Conservation (phyloP, 2,329 filamentous ascomycete genomes). For the Didymella segeticola region DNA sequence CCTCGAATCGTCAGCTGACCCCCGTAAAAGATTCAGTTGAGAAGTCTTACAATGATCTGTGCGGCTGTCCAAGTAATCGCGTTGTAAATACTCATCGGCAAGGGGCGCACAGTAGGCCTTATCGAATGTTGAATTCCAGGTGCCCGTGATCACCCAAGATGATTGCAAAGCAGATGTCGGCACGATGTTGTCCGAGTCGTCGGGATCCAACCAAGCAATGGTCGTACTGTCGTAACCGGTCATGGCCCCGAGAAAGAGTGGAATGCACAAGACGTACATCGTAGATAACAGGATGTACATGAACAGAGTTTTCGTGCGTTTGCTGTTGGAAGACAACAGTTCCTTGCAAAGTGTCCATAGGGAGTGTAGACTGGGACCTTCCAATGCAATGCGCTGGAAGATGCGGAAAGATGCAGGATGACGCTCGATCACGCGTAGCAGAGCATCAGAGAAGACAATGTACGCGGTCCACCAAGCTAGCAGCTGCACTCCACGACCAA, state of each 20-base stretch:
- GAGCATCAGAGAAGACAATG: conserved; percentile 42
- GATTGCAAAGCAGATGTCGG: conserved; percentile 23
- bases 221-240: conserved; percentile 45
- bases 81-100: neutral
- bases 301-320: conserved; percentile 32
- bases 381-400: conserved; percentile 42
- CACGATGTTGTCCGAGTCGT: conserved; percentile 36
- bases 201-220: conserved; percentile 36
- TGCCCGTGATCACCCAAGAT: conserved; percentile 13
- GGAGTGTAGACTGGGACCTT: conserved; percentile 32
- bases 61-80: neutral
- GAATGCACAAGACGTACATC: conserved; percentile 40
- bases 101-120: conserved; percentile 14
- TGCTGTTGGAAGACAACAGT: conserved; percentile 30
- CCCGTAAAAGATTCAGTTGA: neutral
- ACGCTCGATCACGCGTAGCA: conserved; percentile 44
- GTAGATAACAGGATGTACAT: conserved; percentile 42
- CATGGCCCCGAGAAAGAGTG: conserved; percentile 41
- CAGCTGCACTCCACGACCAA: conserved; percentile 44
- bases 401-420: conserved; percentile 44
- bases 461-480: conserved; percentile 41
- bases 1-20: conserved; percentile 13
- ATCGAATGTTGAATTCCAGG: conserved; percentile 23
- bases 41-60: neutral
- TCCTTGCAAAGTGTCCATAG: conserved; percentile 37